These are phyloP conservation scores for Aschersonia sp. DNA, from an alignment of 2,329 filamentous ascomycete genomes.

Conservation along the genomic window DNA sequence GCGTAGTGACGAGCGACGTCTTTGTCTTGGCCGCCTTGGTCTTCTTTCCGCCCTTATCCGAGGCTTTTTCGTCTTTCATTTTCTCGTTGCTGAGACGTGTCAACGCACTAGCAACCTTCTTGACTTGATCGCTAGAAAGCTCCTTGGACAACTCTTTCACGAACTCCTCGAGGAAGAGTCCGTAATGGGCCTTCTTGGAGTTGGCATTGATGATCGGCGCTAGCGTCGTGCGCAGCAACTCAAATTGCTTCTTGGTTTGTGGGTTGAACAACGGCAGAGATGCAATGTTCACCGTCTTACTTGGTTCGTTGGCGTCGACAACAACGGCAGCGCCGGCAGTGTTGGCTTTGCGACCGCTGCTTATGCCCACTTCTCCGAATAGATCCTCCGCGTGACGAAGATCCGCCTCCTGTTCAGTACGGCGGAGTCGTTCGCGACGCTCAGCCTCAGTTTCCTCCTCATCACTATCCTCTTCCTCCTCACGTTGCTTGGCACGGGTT, in stretches of 20 bases:
- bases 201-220: constrained; percentile 61
- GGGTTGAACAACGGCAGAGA: constrained; percentile 79
- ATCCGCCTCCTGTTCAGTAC: constrained; percentile 76
- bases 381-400: constrained; percentile 82
- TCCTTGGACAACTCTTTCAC: constrained; percentile 76
- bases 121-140: constrained; percentile 82
- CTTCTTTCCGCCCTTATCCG: constrained; percentile 94
- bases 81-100: constrained; percentile 95
- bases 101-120: constrained; percentile 79
- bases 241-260: constrained; percentile 73
- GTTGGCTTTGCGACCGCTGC: constrained; percentile 50
- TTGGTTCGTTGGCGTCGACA: constrained; percentile 59
- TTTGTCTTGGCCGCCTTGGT: constrained; percentile 93
- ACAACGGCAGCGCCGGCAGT: constrained; percentile 50
- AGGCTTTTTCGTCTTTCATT: constrained; percentile 94
- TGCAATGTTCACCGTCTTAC: constrained; percentile 66
- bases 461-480: constrained; percentile 41
- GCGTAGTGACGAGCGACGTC: constrained; percentile 57
- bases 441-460: constrained; percentile 61
- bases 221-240: constrained; percentile 62
- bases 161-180: constrained; percentile 83
- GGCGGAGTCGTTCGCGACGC: constrained; percentile 58
- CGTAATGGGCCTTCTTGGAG: constrained; percentile 79
- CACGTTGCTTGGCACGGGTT: constrained; percentile 37
- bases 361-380: constrained; percentile 62